A percentile compares a stretch with the other conserved stretches of the same genome.
phyloP scores from a whole-genome alignment of 768 basidiomycete species.

The Sarcomyxa edulis region DNA sequence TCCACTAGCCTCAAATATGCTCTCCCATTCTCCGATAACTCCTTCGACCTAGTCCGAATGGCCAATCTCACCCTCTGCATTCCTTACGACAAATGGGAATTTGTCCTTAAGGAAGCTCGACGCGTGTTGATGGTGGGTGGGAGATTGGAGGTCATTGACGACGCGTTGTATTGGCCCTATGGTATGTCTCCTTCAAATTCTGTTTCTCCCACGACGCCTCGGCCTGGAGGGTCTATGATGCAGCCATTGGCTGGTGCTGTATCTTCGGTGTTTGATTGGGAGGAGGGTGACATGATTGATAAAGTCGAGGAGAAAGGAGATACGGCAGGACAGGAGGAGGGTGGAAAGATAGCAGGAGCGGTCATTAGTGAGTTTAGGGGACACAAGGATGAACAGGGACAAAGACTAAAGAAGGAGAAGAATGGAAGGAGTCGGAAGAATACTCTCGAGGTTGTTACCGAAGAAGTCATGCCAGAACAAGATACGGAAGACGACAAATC shows the following conservation, averaged over 20 bases:
- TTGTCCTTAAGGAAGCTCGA: conserved; percentile 51
- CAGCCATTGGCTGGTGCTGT: neutral
- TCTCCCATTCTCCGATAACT: conserved; percentile 57
- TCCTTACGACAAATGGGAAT: conserved; percentile 55
- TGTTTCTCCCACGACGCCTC: conserved; percentile 21
- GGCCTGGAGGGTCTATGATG: conserved; percentile 8
- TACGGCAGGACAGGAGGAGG: conserved; percentile 3
- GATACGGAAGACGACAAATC: neutral
- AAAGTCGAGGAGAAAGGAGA: too few relatives aligned
- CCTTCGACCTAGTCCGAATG: conserved; percentile 73
- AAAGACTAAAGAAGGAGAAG: too few relatives aligned
- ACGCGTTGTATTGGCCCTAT: conserved; percentile 62
- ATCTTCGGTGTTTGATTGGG: conserved; percentile 14
- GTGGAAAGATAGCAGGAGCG: conserved; percentile 1
- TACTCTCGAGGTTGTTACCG: too few relatives aligned
- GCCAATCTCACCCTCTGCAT: conserved; percentile 61
- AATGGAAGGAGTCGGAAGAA: too few relatives aligned
- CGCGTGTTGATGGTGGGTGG: conserved; percentile 61
- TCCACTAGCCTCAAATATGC: conserved; percentile 40
- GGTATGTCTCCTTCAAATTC: conserved; percentile 20
- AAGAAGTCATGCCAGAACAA: too few relatives aligned
- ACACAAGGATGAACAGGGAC: too few relatives aligned
- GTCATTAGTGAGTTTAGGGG: conserved; percentile 4
- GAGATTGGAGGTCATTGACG: conserved; percentile 70
- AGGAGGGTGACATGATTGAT: conserved; percentile 10